phyloP scores from a whole-genome alignment of 1,284 basidiomycete species.

The Trichosporon coremiiforme region DNA sequence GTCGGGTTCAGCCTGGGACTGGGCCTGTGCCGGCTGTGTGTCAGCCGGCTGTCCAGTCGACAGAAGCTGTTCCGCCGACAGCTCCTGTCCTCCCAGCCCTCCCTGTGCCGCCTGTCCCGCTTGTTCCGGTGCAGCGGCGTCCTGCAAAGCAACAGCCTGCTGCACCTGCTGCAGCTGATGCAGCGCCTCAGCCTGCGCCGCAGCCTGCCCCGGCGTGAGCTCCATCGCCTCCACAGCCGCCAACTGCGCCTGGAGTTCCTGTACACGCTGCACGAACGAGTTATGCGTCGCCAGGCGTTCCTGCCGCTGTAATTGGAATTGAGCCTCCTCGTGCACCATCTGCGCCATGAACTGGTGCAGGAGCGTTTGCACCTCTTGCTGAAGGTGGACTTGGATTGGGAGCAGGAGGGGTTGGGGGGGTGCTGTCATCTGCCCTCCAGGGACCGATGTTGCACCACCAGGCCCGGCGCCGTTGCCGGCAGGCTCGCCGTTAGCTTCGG shows the following conservation, averaged over 20 bases:
- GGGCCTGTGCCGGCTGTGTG: too few species aligned
- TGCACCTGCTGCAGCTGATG: background rate
- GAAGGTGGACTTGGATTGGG: slow-evolving; percentile 1
- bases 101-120: background rate
- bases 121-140: too few species aligned
- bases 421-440: background rate
- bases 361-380: background rate
- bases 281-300: background rate
- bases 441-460: background rate
- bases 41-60: too few species aligned
- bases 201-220: background rate
- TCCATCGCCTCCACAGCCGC: background rate
- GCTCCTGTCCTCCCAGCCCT: too few species aligned
- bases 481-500: background rate
- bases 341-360: background rate
- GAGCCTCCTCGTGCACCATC: background rate
- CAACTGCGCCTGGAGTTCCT: background rate
- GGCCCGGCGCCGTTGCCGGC: background rate
- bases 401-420: background rate
- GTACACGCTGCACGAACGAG: background rate
- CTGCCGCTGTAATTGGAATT: background rate
- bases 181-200: background rate
- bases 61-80: too few species aligned
- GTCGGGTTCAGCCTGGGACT: too few species aligned
- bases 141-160: background rate